A percentile compares a stretch with the other conserved stretches of the same genome.
phyloP scores from a whole-genome alignment of 192 early-diverging fungal genomes.

The Rhizophagus clarus region DNA sequence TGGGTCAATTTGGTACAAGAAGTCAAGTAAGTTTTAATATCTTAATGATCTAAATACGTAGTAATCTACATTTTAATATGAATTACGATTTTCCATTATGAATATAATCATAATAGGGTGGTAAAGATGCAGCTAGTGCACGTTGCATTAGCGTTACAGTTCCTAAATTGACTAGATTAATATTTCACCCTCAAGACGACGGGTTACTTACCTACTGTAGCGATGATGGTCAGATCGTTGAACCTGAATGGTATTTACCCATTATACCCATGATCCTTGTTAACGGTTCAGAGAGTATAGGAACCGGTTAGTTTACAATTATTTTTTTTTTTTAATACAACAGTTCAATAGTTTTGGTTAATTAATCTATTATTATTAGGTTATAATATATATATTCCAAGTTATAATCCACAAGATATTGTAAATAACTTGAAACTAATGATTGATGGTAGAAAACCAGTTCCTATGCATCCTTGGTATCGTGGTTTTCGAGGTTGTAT shows the following conservation, averaged over 20 bases:
- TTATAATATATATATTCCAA: too few relatives aligned
- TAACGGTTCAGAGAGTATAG: slow-evolving; percentile 94
- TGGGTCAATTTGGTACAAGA: slow-evolving; percentile 92
- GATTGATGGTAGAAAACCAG: slow-evolving; percentile 72
- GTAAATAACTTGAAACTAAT: slow-evolving; percentile 80
- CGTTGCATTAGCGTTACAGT: slow-evolving; percentile 94
- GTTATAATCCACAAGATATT: too few relatives aligned
- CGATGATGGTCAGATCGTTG: slow-evolving; percentile 89
- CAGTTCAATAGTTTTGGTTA: background rate
- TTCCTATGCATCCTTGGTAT: slow-evolving; percentile 91
- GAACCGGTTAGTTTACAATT: slow-evolving; percentile 64
- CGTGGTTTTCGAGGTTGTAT: slow-evolving; percentile 88
- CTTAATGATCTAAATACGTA: too few relatives aligned
- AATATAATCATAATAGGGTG: too few relatives aligned
- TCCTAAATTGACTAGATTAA: slow-evolving; percentile 65
- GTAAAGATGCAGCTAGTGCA: slow-evolving; percentile 91
- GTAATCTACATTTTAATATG: too few relatives aligned
- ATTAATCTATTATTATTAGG: too few relatives aligned
- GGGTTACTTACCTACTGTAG: slow-evolving; percentile 77
- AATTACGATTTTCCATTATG: too few relatives aligned
- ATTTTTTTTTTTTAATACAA: background rate
- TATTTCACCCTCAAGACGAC: slow-evolving; percentile 87
- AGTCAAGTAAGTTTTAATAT: too few relatives aligned
- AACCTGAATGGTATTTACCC: too few relatives aligned
- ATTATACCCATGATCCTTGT: slow-evolving; percentile 93